phyloP scores from a whole-genome alignment of 192 early-diverging fungal genomes.

The Coemansia sp. region DNA sequence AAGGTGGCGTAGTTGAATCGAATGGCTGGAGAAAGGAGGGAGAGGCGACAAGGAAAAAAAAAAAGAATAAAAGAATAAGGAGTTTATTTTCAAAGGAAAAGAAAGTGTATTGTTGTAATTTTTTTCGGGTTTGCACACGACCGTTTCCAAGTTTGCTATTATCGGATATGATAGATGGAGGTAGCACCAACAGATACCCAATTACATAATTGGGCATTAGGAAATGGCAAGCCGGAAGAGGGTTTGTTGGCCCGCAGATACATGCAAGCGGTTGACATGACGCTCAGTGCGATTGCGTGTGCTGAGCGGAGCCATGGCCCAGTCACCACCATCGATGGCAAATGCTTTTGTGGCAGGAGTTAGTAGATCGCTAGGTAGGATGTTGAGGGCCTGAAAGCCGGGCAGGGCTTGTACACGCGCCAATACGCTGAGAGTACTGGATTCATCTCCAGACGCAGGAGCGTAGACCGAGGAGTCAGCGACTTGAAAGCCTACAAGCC shows the following conservation, averaged over 20 bases:
- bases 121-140: not conserved
- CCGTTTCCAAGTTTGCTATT: not conserved
- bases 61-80: not conserved
- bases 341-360: not conserved
- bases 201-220: not conserved
- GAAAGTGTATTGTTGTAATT: not conserved
- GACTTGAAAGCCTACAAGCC: constrained; percentile 30
- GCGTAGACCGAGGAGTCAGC: not conserved
- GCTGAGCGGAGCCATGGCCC: constrained; percentile 27
- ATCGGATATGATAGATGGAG: not conserved
- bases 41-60: not conserved
- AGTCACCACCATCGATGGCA: constrained; percentile 22
- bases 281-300: not conserved
- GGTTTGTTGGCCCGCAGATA: constrained; percentile 19
- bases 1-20: not conserved
- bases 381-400: not conserved
- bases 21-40: not conserved
- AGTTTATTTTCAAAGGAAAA: not conserved
- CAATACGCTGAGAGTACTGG: not conserved
- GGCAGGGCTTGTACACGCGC: constrained; percentile 18
- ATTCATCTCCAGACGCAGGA: not conserved
- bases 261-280: not conserved
- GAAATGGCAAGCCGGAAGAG: constrained; percentile 17
- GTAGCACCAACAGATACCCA: not conserved
- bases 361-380: not conserved